phyloP scores from a whole-genome alignment of 305 asterid species.

The Solanum aculeatissimum region DNA sequence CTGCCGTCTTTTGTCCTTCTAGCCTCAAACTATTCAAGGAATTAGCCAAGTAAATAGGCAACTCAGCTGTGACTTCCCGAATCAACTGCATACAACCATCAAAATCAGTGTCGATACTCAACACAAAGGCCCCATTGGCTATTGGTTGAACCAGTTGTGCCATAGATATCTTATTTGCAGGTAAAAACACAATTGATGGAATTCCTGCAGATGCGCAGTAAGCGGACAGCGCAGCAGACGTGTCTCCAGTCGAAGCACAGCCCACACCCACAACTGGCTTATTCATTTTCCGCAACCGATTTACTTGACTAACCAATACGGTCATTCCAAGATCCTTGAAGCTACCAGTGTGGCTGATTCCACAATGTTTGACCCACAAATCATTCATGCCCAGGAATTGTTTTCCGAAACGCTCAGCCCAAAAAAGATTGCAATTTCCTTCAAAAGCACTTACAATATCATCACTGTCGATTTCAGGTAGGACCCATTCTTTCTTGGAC shows the following conservation, averaged over 20 bases:
- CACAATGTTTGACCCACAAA: constrained; percentile 22
- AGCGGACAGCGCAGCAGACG: constrained; percentile 18
- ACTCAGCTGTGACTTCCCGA: constrained; percentile 17
- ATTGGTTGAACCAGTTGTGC: constrained; percentile 25
- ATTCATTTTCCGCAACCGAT: constrained; percentile 12
- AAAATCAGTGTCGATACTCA: constrained; percentile 20
- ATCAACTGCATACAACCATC: constrained; percentile 25
- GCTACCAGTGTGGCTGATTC: constrained; percentile 22
- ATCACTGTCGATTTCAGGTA: constrained; percentile 13
- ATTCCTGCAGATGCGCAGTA: constrained; percentile 19
- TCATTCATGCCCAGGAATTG: constrained; percentile 20
- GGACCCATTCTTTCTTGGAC: constrained; percentile 26
- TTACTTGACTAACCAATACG: constrained; percentile 23
- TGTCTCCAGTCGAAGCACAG: constrained; percentile 23
- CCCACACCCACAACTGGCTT: constrained; percentile 20
- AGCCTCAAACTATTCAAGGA: constrained; percentile 21
- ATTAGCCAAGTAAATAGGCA: constrained; percentile 21
- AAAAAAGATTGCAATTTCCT: constrained; percentile 20
- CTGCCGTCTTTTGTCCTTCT: constrained; percentile 20
- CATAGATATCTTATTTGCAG: constrained; percentile 14
- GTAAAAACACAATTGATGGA: constrained; percentile 18
- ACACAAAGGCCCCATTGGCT: constrained; percentile 20
- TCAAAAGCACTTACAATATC: constrained; percentile 19
- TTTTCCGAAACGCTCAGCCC: constrained; percentile 22
- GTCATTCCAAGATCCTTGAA: constrained; percentile 25